Conservation (phyloP, 2,329 filamentous ascomycete genomes). For the Stagonosporopsis vannaccii region DNA sequence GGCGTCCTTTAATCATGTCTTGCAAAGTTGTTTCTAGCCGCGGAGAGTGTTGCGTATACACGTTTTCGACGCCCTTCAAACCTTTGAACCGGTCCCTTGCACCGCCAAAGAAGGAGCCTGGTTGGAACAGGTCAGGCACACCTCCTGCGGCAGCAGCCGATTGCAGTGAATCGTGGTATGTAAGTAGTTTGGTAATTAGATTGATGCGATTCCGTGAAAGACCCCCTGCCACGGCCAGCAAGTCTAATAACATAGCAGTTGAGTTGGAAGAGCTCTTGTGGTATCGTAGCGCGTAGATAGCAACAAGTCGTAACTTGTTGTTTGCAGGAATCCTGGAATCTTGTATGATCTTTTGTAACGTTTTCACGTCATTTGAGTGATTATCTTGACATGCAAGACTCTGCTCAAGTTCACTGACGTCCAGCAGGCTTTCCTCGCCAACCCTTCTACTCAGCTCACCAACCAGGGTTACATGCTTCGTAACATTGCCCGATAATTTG, state of each 20-base stretch:
- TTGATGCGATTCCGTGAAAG: slow-evolving; percentile 78
- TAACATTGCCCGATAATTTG: slow-evolving; percentile 96
- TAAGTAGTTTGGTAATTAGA: slow-evolving; percentile 80
- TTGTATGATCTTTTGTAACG: slow-evolving; percentile 85
- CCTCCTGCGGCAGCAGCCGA: slow-evolving; percentile 74
- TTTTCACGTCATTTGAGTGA: slow-evolving; percentile 90
- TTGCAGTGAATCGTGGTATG: slow-evolving; percentile 87
- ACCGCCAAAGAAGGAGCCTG: slow-evolving; percentile 84
- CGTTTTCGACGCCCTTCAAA: slow-evolving; percentile 96
- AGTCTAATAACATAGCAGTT: slow-evolving; percentile 82
- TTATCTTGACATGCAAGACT: slow-evolving; percentile 97
- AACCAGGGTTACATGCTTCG: slow-evolving; percentile 96
- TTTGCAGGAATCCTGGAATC: slow-evolving; percentile 77
- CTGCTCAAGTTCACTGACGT: slow-evolving; percentile 96
- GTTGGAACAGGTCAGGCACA: slow-evolving; percentile 91
- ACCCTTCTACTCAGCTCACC: slow-evolving; percentile 91
- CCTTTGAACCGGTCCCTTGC: slow-evolving; percentile 90
- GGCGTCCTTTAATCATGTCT: slow-evolving; percentile 87
- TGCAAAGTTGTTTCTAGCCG: slow-evolving; percentile 86
- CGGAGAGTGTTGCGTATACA: slow-evolving; percentile 97
- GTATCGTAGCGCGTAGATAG: slow-evolving; percentile 94
- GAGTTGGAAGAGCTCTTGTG: slow-evolving; percentile 85
- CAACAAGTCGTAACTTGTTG: slow-evolving; percentile 87
- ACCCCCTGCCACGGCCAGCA: slow-evolving; percentile 83
- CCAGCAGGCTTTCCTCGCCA: slow-evolving; percentile 83